phyloP scores from a whole-genome alignment of 2,329 filamentous ascomycete species.

The Neospermospora avenae region DNA sequence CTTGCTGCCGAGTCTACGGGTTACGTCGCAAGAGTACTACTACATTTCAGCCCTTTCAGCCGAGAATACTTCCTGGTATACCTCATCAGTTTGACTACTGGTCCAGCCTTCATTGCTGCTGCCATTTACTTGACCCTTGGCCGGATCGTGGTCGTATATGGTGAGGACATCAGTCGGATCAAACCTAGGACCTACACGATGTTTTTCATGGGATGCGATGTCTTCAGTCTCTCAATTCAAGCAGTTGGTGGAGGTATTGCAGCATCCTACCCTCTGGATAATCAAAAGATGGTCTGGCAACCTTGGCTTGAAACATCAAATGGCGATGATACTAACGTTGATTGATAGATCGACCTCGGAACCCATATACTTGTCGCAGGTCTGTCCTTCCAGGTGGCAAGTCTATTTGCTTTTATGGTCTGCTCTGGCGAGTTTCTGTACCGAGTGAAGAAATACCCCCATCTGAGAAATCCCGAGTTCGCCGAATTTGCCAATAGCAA shows the following conservation, averaged over 20 bases:
- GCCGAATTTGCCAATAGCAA: conserved; percentile 11
- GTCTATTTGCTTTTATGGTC: conserved; percentile 38
- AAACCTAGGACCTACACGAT: conserved; percentile 49
- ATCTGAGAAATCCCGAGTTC: conserved; percentile 6
- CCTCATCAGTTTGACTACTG: conserved; percentile 54
- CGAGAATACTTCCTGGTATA: conserved; percentile 49
- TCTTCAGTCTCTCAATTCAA: conserved; percentile 55
- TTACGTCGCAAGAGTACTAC: neutral
- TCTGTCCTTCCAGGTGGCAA: conserved; percentile 53
- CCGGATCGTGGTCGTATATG: conserved; percentile 53
- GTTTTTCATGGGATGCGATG: conserved; percentile 58
- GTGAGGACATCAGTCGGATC: conserved; percentile 43
- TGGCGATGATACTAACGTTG: neutral
- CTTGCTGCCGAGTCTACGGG: neutral
- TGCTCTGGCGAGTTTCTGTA: conserved; percentile 16
- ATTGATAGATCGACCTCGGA: conserved; percentile 40
- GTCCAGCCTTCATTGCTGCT: conserved; percentile 54
- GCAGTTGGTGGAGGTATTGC: conserved; percentile 55
- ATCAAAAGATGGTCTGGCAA: neutral
- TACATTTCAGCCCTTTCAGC: conserved; percentile 29
- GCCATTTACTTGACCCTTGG: conserved; percentile 56
- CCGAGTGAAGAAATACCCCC: conserved; percentile 2
- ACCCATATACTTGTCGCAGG: conserved; percentile 57
- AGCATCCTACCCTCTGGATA: conserved; percentile 37
- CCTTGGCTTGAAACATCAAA: neutral